phyloP scores from a whole-genome alignment of 2,329 filamentous ascomycete species.

The Rutstroemia sp. region DNA sequence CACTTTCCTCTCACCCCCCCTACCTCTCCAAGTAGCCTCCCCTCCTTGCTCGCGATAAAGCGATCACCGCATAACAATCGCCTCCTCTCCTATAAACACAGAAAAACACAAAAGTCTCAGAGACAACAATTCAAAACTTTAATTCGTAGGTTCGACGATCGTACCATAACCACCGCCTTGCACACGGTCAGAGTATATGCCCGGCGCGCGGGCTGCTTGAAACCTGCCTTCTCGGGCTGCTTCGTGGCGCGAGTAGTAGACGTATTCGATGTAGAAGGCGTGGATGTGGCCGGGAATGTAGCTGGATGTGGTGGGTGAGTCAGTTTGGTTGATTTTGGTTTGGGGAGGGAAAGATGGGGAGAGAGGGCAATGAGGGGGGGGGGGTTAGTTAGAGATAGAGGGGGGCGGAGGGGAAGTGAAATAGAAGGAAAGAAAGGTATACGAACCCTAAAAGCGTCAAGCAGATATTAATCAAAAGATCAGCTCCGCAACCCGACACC shows the following conservation, averaged over 20 bases:
- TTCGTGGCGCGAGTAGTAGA: slow-evolving; percentile 71
- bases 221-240: slow-evolving; percentile 51
- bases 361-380: background rate
- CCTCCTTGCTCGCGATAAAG: background rate
- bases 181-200: slow-evolving; percentile 66
- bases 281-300: slow-evolving; percentile 31
- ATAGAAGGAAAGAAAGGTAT: background rate
- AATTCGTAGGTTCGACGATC: slow-evolving; percentile 23
- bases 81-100: background rate
- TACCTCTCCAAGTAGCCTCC: background rate
- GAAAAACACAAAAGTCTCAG: slow-evolving; percentile 2
- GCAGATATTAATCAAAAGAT: slow-evolving; percentile 37
- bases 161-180: slow-evolving; percentile 61
- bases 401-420: slow-evolving; percentile 14
- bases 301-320: slow-evolving; percentile 13
- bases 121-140: background rate
- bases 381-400: background rate
- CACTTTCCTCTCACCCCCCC: background rate
- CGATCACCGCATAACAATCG: background rate
- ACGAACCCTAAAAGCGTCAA: slow-evolving; percentile 33
- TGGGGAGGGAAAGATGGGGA: background rate
- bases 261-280: slow-evolving; percentile 50
- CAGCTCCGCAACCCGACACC: slow-evolving; percentile 34
- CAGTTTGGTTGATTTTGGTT: background rate
- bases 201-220: slow-evolving; percentile 50